A percentile compares a stretch with the other conserved stretches of the same genome.
phyloP scores from a whole-genome alignment of 2,329 filamentous ascomycete genomes.

The Hirsutella thompsonii region DNA sequence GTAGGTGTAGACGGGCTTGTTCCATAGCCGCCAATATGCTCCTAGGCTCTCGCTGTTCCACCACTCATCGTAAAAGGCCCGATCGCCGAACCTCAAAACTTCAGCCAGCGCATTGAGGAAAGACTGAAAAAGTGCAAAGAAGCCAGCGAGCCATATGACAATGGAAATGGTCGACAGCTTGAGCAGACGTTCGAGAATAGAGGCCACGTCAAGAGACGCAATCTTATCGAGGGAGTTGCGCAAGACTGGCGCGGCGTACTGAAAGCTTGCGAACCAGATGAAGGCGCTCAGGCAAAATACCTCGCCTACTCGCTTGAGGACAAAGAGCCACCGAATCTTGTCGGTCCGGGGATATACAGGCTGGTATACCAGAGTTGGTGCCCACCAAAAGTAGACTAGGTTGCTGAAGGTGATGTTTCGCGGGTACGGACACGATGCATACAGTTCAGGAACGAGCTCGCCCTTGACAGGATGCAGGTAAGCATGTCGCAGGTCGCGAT shows the following conservation, averaged over 20 bases:
- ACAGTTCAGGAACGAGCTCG: constrained; percentile 68
- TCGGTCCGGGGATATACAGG: constrained; percentile 83
- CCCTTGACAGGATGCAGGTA: constrained; percentile 63
- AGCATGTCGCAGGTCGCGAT: constrained; percentile 85
- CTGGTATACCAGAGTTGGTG: constrained; percentile 91
- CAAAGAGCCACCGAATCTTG: constrained; percentile 76
- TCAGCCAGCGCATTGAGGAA: constrained; percentile 86
- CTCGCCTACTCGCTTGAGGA: constrained; percentile 70
- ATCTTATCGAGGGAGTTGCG: constrained; percentile 86
- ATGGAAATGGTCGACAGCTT: constrained; percentile 93
- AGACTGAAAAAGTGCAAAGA: constrained; percentile 93
- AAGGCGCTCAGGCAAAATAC: constrained; percentile 67
- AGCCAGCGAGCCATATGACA: constrained; percentile 93
- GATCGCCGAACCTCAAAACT: constrained; percentile 77
- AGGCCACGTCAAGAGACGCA: constrained; percentile 61
- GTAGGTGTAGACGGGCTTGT: constrained; percentile 93
- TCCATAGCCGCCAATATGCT: constrained; percentile 92
- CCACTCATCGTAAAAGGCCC: constrained; percentile 95
- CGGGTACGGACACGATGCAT: constrained; percentile 75
- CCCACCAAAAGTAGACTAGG: constrained; percentile 94
- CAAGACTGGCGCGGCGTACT: constrained; percentile 85
- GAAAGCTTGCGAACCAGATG: constrained; percentile 89
- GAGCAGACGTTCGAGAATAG: constrained; percentile 79
- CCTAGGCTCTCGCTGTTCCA: constrained; percentile 88
- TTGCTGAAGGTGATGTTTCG: constrained; percentile 81